Base-by-base conservation (phyloP, 495 filamentous ascomycete species). In the Penicillium canescens region DNA sequence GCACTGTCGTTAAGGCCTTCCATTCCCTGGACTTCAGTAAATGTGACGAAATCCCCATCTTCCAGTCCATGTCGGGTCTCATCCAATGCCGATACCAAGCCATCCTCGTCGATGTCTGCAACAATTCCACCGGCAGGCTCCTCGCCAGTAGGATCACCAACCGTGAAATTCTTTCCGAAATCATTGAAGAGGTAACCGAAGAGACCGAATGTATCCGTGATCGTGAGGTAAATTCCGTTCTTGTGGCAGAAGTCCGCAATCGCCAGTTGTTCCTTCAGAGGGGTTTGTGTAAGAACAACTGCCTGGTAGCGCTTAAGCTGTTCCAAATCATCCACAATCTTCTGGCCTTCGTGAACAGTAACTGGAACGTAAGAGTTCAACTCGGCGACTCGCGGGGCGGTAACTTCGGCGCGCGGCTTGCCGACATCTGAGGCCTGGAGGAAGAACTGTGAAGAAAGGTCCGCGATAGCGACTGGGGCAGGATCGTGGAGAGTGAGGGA, bases 151-250 rank as follows among this genome's bases (percentile, higher is more conserved):
- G 92, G 75, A 68, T 99, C 95, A 47, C 91, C 86, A 35, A 92
- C 80, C 8, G 88, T 87, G 69, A 98, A 98, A 46, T 94, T 87
- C 67, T 94, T 85, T 55, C 95, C 95, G 66, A 97, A 98, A 65
- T 99, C 95, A 63, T 93, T 96, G 78, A 98, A 99, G 54, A 99
- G 88, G 52, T 86, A 86, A 18, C 95, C 95, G 71, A 99, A 99
- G 31, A 99, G 78, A 47, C 95, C 95, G 57, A 89, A 96, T 3
- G 88, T 96, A 62, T 96, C 91, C 13, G 90, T 81, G 41, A 90
- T 84, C 34, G 97, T 87, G 42, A 98, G 68, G 63, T 89, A 95
- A 54, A 98, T 97, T 46, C 89, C 87, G 63, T 96, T 92, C 52
- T 87, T 68, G 72, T 97, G 95, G 71, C 92, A 95, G 70, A 92